phyloP scores from a whole-genome alignment of 2,329 filamentous ascomycete species.

The Rhinocladiella mackenziei region DNA sequence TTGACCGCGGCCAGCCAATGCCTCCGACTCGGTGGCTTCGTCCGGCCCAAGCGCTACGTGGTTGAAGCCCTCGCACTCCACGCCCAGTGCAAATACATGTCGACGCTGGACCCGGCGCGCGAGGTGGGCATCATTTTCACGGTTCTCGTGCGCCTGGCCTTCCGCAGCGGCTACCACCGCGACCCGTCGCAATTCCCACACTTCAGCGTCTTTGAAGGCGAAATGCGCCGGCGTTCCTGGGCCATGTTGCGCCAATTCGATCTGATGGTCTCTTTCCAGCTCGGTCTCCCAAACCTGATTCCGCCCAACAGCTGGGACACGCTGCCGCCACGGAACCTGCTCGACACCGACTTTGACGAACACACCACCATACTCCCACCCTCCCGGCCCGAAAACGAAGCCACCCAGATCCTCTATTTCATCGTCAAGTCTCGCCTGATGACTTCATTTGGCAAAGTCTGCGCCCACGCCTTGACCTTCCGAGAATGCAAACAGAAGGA shows the following conservation, averaged over 20 bases:
- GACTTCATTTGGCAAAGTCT: conserved; percentile 31
- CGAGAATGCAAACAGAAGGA: conserved; percentile 13
- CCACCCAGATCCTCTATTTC: conserved; percentile 32
- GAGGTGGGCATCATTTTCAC: conserved; percentile 54
- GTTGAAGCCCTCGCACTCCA: conserved; percentile 37
- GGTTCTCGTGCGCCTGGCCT: conserved; percentile 55
- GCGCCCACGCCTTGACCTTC: conserved; percentile 32
- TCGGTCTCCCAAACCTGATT: conserved; percentile 61
- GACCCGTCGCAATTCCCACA: conserved; percentile 50
- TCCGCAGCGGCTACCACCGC: conserved; percentile 60
- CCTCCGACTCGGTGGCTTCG: conserved; percentile 47
- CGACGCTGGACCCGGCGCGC: conserved; percentile 51
- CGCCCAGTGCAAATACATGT: conserved; percentile 51
- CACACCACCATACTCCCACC: conserved; percentile 50
- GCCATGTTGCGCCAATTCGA: conserved; percentile 52
- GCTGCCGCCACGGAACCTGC: conserved; percentile 54
- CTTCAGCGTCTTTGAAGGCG: conserved; percentile 54
- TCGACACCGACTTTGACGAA: conserved; percentile 58
- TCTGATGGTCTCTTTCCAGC: conserved; percentile 58
- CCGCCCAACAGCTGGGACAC: conserved; percentile 59
- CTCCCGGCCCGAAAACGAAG: conserved; percentile 51
- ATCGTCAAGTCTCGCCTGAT: conserved; percentile 34
- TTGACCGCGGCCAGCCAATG: conserved; percentile 46
- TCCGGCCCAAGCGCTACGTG: conserved; percentile 25
- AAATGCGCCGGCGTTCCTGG: conserved; percentile 49